A percentile compares a stretch with the other conserved stretches of the same genome.
phyloP scores from a whole-genome alignment of 495 filamentous ascomycete species.

The Annulohypoxylon moriforme region DNA sequence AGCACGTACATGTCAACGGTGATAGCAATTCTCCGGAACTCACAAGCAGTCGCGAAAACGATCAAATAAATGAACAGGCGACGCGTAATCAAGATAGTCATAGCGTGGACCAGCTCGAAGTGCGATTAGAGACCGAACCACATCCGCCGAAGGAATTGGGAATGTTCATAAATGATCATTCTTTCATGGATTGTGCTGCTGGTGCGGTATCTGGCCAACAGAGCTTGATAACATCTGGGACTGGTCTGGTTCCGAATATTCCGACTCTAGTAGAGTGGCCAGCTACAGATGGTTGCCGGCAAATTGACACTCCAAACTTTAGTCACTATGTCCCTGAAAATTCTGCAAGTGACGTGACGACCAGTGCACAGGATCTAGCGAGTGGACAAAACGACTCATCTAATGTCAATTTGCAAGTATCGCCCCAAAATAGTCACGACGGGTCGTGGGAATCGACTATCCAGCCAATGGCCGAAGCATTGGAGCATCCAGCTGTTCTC shows the following conservation, averaged over 20 bases:
- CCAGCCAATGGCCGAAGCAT: not conserved
- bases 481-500: constrained; percentile 18
- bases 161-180: not conserved
- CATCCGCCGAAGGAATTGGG: not conserved
- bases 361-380: not conserved
- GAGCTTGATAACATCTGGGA: not conserved
- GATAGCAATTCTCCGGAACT: not conserved
- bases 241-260: not conserved
- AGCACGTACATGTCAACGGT: not conserved
- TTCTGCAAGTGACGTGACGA: not conserved
- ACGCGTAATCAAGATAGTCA: not conserved
- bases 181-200: not conserved
- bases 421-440: not conserved
- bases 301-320: not conserved
- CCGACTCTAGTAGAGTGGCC: constrained; percentile 9
- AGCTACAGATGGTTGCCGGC: not conserved
- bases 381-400: not conserved
- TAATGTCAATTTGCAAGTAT: constrained; percentile 4
- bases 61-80: not conserved
- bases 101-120: not conserved
- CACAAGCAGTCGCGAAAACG: not conserved
- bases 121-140: not conserved
- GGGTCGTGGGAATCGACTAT: not conserved
- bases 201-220: not conserved
- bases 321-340: not conserved